phyloP scores from a whole-genome alignment of 495 filamentous ascomycete genomes.

The Penicillium silybi region DNA sequence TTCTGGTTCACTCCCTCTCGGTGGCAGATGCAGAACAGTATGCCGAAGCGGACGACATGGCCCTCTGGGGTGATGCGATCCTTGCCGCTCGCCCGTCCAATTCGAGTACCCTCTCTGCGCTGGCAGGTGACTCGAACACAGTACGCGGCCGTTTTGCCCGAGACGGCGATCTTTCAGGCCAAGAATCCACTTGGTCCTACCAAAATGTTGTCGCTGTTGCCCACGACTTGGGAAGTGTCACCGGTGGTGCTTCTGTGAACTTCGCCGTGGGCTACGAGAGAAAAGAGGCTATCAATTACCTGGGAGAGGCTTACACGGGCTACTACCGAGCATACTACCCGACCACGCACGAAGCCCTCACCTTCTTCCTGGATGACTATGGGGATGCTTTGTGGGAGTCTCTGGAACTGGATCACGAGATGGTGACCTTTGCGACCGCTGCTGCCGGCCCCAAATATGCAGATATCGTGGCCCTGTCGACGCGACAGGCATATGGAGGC shows the following conservation, averaged over 20 bases:
- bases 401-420: slow-evolving; percentile 28
- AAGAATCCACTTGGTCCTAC: slow-evolving; percentile 21
- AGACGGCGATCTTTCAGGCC: slow-evolving; percentile 17
- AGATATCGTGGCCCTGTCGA: slow-evolving; percentile 43
- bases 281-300: slow-evolving; percentile 44
- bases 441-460: slow-evolving; percentile 43
- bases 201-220: slow-evolving; percentile 35
- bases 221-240: slow-evolving; percentile 40
- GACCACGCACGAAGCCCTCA: slow-evolving; percentile 29
- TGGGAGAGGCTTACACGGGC: slow-evolving; percentile 41
- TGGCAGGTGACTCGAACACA: slow-evolving; percentile 19
- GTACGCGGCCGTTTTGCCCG: slow-evolving; percentile 24
- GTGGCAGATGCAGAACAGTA: slow-evolving; percentile 35
- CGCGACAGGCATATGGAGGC: slow-evolving; percentile 48
- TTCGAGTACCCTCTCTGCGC: slow-evolving; percentile 26
- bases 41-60: slow-evolving; percentile 43
- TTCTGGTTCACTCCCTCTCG: slow-evolving; percentile 28
- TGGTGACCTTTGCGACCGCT: slow-evolving; percentile 23
- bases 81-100: slow-evolving; percentile 26
- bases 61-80: slow-evolving; percentile 39
- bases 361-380: slow-evolving; percentile 46
- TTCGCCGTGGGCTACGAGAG: slow-evolving; percentile 49
- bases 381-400: slow-evolving; percentile 33
- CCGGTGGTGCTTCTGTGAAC: slow-evolving; percentile 27
- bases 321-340: slow-evolving; percentile 39